Base-by-base conservation (phyloP, 108 stramenopile genomes). In the Pseudonitzschia pungens region DNA sequence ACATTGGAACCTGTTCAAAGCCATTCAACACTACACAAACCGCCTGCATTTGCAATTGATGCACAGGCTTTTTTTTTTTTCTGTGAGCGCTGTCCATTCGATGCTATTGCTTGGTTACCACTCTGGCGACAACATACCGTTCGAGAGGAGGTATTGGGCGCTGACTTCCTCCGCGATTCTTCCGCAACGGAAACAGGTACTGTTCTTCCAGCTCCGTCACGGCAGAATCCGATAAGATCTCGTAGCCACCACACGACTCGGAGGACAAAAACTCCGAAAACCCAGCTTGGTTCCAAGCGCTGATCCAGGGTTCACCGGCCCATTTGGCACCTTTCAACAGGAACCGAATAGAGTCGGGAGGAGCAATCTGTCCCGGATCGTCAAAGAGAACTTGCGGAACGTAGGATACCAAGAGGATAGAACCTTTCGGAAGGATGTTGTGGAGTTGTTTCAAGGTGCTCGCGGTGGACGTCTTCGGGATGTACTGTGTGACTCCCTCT, bases 401-500 rank as follows among this genome's bases (percentile, higher is more conserved):
- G 7, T 71, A 77, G 0, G 70, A 64, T 14, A 77, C 53, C 29
- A 77, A 43, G 4, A 72, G 1, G 10, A 63, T 65, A 0, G 77
- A 77, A 28, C 71, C 71, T 10, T 48, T 16, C 15, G 64, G 28
- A 28, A 72, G 20, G 24, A 76, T 22, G 3, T 31, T 71, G 50
- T 72, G 63, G 16, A 72, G 33, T 53, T 58, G 28, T 32, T 53
- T 52, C 2, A 76, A 50, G 21, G 70, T 71, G 41, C 52, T 50
- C 16, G 71, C 71, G 0, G 77, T 66, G 21, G 68, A 69, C 51
- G 71, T 60, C 43, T 72, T 72, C 2, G 77, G 77, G 24, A 77
- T 77, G 51, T 77, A 77, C 11, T 77, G 77, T 6, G 77, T 67
- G 50, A 77, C 71, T 44, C 76, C 70, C 70, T 77, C 67, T 27